These are phyloP conservation scores for Pyricularia sp. DNA, from an alignment of 2,329 filamentous ascomycete species.

Conservation along the genomic window DNA sequence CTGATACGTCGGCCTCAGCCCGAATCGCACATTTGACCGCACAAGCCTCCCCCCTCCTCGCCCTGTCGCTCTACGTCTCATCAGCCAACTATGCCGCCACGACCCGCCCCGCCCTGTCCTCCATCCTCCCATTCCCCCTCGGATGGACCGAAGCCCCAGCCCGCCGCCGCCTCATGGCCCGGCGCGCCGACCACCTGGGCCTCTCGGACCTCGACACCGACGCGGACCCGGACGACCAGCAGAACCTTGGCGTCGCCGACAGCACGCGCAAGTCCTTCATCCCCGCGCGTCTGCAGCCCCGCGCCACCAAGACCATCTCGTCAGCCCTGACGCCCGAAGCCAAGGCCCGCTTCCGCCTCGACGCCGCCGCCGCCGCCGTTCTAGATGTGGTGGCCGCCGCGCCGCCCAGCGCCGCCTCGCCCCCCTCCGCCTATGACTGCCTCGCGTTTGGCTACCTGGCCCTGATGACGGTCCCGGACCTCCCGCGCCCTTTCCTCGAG, in stretches of 20 bases:
- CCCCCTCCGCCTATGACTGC: conserved; percentile 62
- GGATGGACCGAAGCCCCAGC: conserved; percentile 78
- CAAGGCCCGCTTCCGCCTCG: conserved; percentile 64
- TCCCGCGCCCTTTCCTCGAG: conserved; percentile 24
- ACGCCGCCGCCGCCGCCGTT: conserved; percentile 57
- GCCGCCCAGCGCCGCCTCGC: conserved; percentile 26
- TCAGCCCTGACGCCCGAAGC: conserved; percentile 61
- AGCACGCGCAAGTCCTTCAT: conserved; percentile 18
- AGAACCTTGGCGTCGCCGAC: conserved; percentile 14
- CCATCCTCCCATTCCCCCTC: conserved; percentile 73
- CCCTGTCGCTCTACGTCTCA: conserved; percentile 83
- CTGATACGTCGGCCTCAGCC: conserved; percentile 25
- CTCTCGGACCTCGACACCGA: conserved; percentile 57
- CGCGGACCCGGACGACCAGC: conserved; percentile 15
- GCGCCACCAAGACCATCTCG: conserved; percentile 37
- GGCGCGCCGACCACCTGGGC: conserved; percentile 60
- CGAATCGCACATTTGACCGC: conserved; percentile 63
- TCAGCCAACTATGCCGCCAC: conserved; percentile 73
- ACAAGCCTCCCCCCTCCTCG: conserved; percentile 67
- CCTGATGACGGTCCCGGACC: conserved; percentile 47
- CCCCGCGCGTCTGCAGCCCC: conserved; percentile 34
- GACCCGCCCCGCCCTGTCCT: conserved; percentile 73
- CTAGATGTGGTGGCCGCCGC: conserved; percentile 42
- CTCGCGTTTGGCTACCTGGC: conserved; percentile 71
- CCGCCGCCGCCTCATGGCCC: conserved; percentile 60